Percentiles rank a stretch among this genome's conserved stretches.
Conservation (phyloP, 768 basidiomycete species). For the Hysterangium stoloniferum region DNA sequence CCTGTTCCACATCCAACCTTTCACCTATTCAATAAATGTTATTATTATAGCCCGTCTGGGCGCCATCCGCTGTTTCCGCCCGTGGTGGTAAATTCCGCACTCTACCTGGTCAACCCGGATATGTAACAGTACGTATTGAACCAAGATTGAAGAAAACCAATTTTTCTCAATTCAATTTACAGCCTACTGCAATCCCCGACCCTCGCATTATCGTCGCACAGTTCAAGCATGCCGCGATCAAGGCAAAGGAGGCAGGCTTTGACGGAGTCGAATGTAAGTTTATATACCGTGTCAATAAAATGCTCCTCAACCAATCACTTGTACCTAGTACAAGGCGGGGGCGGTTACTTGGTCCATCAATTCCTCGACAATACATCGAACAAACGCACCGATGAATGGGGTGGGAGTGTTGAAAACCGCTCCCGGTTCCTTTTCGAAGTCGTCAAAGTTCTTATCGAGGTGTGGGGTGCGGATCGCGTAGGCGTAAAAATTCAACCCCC, state of each 20-base stretch:
- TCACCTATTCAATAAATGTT: not conserved
- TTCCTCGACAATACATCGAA: constrained; percentile 28
- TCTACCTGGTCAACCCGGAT: constrained; percentile 31
- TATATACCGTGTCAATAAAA: not conserved
- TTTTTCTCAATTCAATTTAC: constrained; percentile 1
- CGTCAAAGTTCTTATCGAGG: constrained; percentile 20
- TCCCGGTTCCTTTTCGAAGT: constrained; percentile 26
- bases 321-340: constrained; percentile 12
- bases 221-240: constrained; percentile 28
- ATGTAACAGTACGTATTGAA: constrained; percentile 29
- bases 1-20: not conserved
- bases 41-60: constrained; percentile 32
- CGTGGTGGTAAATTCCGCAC: constrained; percentile 34
- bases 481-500: constrained; percentile 25
- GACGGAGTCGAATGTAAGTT: constrained; percentile 26
- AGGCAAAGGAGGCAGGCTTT: constrained; percentile 29
- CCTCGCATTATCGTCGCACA: constrained; percentile 22
- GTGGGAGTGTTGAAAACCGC: constrained; percentile 28
- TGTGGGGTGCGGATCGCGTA: constrained; percentile 20
- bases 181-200: constrained; percentile 25
- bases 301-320: not conserved
- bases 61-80: constrained; percentile 36
- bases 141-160: not conserved
- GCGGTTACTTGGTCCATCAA: constrained; percentile 24
- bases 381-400: constrained; percentile 29